Evolutionary conservation across 2,329 filamentous ascomycete species (phyloP).

Genomic region (Pyricularia pennisetigena): DNA sequence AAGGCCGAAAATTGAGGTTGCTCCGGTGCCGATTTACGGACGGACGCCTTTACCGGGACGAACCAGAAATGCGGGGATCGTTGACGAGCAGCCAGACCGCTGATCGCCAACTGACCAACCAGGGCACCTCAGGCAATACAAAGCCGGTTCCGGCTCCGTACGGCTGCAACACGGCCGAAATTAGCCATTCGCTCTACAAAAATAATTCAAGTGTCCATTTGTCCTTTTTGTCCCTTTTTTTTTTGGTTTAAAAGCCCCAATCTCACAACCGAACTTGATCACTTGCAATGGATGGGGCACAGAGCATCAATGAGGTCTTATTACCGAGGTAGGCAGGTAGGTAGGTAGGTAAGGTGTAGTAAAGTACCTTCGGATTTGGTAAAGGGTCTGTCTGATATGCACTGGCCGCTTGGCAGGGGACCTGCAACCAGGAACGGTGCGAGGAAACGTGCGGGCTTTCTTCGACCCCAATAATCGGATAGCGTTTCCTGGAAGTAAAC

Average conservation of each 20-base stretch:
- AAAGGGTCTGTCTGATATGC: background rate
- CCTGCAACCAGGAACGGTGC: background rate
- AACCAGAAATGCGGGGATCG: background rate
- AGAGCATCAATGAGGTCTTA: background rate
- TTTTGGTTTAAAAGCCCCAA: background rate
- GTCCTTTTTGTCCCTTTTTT: background rate
- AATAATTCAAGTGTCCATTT: background rate
- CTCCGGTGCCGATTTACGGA: background rate
- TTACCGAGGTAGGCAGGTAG: background rate
- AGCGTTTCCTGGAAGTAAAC: background rate
- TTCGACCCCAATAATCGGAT: background rate
- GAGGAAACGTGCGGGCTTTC: background rate
- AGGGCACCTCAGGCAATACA: background rate
- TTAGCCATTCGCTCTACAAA: background rate
- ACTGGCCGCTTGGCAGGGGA: background rate
- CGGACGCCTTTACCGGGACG: background rate
- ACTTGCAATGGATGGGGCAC: background rate
- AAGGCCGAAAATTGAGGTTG: background rate
- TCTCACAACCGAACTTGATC: background rate
- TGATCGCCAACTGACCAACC: background rate
- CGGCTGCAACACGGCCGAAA: background rate
- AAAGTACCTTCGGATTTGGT: background rate
- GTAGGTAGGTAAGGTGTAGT: too few relatives aligned
- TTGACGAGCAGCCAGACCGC: background rate
- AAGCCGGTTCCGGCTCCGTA: background rate